Conservation (phyloP, 1,284 basidiomycete genomes). For the Ceratobasidium sp. region DNA sequence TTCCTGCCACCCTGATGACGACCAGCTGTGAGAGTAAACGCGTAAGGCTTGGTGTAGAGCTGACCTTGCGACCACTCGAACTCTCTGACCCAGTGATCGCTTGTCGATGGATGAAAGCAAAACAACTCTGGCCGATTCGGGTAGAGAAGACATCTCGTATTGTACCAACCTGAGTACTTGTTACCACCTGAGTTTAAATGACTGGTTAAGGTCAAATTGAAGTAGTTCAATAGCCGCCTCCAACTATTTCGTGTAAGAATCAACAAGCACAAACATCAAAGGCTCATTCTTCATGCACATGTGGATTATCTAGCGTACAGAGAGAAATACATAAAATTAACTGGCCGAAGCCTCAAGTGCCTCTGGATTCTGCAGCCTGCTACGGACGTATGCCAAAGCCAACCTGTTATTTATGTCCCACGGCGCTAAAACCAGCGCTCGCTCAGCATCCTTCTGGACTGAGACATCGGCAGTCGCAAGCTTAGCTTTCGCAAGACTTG, state of each 20-base stretch:
- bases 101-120: background rate
- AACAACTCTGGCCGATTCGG: background rate
- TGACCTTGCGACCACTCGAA: conserved; percentile 34
- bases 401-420: conserved; percentile 69
- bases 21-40: background rate
- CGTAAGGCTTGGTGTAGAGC: background rate
- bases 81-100: conserved; percentile 20
- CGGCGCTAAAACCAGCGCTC: conserved; percentile 73
- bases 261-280: background rate
- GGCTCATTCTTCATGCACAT: background rate
- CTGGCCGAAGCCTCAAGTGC: conserved; percentile 5
- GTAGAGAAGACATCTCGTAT: background rate
- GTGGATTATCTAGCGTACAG: background rate
- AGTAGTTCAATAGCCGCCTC: background rate
- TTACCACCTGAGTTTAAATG: background rate
- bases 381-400: conserved; percentile 65
- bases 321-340: conserved; percentile 26
- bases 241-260: background rate
- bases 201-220: background rate
- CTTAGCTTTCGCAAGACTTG: conserved; percentile 55
- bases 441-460: conserved; percentile 62
- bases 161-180: background rate
- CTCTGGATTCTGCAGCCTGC: conserved; percentile 44
- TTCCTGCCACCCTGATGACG: background rate
- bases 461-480: conserved; percentile 51